phyloP scores from a whole-genome alignment of 306 rosid species.

The Castanopsis chinensis region DNA sequence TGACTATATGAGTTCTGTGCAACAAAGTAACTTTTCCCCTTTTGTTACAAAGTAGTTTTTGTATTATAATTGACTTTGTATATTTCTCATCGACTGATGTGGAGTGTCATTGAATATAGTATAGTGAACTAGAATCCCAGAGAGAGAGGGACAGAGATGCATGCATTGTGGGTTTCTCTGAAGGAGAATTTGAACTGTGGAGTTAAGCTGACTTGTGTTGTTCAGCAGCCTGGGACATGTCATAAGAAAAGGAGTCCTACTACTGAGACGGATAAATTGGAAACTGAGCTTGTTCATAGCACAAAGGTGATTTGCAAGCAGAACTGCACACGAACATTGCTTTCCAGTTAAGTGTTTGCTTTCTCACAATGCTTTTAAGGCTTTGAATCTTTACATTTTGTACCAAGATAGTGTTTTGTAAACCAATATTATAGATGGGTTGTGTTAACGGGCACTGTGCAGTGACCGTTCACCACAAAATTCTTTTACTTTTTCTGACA shows the following conservation, averaged over 20 bases:
- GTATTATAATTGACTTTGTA: neutral
- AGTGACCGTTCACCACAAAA: no score
- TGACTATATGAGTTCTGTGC: no score
- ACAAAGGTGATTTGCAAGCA: conserved; percentile 20
- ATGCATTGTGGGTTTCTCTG: conserved; percentile 53
- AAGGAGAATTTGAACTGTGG: conserved; percentile 64
- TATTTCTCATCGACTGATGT: no score
- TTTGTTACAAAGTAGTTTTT: neutral
- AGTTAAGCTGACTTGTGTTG: conserved; percentile 46
- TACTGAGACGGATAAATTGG: conserved; percentile 20
- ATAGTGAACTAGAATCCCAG: neutral
- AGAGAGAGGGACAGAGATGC: conserved; percentile 38
- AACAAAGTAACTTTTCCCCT: neutral
- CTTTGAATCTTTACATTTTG: neutral
- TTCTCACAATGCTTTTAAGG: neutral
- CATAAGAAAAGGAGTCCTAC: conserved; percentile 19
- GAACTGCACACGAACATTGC: conserved; percentile 30
- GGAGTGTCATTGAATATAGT: neutral
- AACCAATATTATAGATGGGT: neutral
- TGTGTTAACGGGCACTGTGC: no score
- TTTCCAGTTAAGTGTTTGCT: conserved; percentile 46
- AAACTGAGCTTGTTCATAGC: conserved; percentile 18
- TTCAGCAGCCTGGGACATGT: conserved; percentile 25
- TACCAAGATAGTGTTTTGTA: neutral
- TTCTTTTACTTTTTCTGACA: no score